phyloP scores from a whole-genome alignment of 306 rosid species.

The Delonix regia region DNA sequence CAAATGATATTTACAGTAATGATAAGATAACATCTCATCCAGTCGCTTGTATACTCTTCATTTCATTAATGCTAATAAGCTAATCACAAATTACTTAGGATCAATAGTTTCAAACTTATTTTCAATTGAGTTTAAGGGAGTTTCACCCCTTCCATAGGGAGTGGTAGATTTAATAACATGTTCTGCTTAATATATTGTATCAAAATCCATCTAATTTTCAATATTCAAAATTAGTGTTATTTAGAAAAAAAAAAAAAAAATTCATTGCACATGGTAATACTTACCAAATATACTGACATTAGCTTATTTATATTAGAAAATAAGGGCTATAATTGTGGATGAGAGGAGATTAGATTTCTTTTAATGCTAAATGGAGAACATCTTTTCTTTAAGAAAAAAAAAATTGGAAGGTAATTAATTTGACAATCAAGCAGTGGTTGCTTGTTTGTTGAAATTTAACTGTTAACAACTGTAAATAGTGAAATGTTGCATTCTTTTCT shows the following conservation, averaged over 20 bases:
- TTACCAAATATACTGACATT: background rate
- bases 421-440: background rate
- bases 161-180: background rate
- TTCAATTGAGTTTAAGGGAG: background rate
- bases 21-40: background rate
- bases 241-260: background rate
- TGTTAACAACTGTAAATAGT: background rate
- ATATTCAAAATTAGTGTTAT: background rate
- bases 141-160: background rate
- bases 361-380: background rate
- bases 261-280: background rate
- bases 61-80: background rate
- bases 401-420: background rate
- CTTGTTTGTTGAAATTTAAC: background rate
- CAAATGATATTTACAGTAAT: conserved; percentile 1
- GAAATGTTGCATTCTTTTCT: background rate
- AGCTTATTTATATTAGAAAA: background rate
- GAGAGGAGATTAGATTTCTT: background rate
- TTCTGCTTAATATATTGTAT: background rate
- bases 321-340: conserved; percentile 12
- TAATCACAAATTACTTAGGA: background rate
- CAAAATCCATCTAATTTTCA: background rate
- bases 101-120: background rate
- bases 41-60: background rate
- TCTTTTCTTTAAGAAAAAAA: background rate